Evolutionary conservation across 192 early-diverging fungal species (phyloP).

Genomic region (Powellomyces hirtus): DNA sequence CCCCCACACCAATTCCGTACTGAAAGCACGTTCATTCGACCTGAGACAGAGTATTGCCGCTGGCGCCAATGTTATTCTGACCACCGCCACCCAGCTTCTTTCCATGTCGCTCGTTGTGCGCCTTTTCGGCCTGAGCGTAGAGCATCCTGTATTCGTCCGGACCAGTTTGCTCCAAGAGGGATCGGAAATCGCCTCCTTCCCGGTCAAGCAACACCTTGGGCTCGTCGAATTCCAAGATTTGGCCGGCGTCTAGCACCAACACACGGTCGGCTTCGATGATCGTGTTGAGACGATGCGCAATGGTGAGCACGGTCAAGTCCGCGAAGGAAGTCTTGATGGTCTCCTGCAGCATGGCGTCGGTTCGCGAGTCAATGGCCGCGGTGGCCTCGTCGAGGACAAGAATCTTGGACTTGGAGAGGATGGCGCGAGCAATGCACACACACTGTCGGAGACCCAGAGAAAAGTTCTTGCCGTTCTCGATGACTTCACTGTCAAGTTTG

Average conservation of each 20-base stretch:
- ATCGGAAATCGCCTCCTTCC: constrained; percentile 30
- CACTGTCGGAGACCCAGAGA: constrained; percentile 53
- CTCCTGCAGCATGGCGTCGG: constrained; percentile 52
- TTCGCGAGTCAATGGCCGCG: constrained; percentile 47
- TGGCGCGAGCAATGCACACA: constrained; percentile 56
- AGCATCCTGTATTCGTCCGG: constrained; percentile 35
- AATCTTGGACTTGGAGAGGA: constrained; percentile 48
- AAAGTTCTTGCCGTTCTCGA: constrained; percentile 62
- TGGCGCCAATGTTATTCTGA: too few relatives aligned
- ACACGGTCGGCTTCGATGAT: constrained; percentile 45
- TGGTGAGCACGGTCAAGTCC: constrained; percentile 49
- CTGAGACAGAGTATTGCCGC: too few relatives aligned
- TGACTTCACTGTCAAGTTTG: constrained; percentile 50
- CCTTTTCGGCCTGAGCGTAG: constrained; percentile 21
- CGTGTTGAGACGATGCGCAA: constrained; percentile 49
- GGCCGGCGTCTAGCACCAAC: constrained; percentile 51
- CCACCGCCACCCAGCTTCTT: neutral
- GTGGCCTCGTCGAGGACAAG: constrained; percentile 63
- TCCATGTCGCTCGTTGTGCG: constrained; percentile 28
- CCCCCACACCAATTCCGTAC: too few relatives aligned
- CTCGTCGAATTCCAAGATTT: constrained; percentile 51
- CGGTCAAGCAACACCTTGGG: constrained; percentile 44
- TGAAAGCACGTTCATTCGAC: too few relatives aligned
- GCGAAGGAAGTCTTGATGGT: constrained; percentile 48
- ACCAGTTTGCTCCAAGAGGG: constrained; percentile 47